Percentiles rank a stretch among this genome's conserved stretches.
phyloP scores from a whole-genome alignment of 495 filamentous ascomycete species.

The Penicillium parvum region DNA sequence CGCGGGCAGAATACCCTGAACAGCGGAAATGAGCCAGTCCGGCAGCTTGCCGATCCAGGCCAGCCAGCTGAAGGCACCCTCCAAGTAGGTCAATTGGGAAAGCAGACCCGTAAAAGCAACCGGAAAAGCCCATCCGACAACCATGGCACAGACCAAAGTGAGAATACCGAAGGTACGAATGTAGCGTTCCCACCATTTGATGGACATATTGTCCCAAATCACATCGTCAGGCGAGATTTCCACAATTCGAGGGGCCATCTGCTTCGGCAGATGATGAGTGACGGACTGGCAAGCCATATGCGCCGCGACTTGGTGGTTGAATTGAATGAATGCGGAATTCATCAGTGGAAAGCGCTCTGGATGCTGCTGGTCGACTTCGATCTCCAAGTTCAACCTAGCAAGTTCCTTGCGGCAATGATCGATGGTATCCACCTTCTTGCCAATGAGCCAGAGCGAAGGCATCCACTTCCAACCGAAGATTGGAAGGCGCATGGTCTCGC shows the following conservation, averaged over 20 bases:
- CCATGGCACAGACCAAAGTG: conserved; percentile 64
- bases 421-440: conserved; percentile 92
- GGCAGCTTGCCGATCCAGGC: conserved; percentile 63
- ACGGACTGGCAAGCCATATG: conserved; percentile 97
- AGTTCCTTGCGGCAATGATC: conserved; percentile 86
- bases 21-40: conserved; percentile 58
- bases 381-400: conserved; percentile 85
- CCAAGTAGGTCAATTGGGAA: conserved; percentile 68
- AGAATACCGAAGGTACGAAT: conserved; percentile 65
- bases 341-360: conserved; percentile 88
- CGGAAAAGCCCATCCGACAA: conserved; percentile 87
- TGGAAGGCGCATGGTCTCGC: conserved; percentile 80
- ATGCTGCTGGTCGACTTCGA: conserved; percentile 83
- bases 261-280: conserved; percentile 85
- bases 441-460: conserved; percentile 72
- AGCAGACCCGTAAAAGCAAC: conserved; percentile 83
- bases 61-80: conserved; percentile 61
- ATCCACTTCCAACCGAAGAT: conserved; percentile 78
- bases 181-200: conserved; percentile 93
- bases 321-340: conserved; percentile 98
- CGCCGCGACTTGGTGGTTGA: conserved; percentile 95
- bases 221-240: conserved; percentile 94
- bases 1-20: conserved; percentile 85
- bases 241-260: conserved; percentile 89
- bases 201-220: conserved; percentile 96